Evolutionary conservation across 2,329 filamentous ascomycete species (phyloP).

Genomic region (Ceratocystis cubensis): DNA sequence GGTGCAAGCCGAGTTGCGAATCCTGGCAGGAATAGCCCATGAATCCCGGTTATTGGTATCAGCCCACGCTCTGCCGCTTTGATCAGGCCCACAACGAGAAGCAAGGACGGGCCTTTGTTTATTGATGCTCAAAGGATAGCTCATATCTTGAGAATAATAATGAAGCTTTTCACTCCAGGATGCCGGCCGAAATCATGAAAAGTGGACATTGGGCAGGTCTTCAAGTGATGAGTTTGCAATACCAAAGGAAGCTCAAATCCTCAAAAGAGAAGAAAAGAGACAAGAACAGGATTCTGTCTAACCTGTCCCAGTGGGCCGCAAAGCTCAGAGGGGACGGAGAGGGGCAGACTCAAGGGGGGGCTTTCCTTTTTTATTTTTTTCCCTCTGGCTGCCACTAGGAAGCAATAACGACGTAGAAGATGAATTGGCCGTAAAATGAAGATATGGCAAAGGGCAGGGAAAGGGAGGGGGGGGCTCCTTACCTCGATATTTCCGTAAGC

Average conservation of each 20-base stretch:
- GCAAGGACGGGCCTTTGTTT: not conserved
- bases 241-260: not conserved
- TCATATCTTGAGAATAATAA: not conserved
- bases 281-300: not conserved
- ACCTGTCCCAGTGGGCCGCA: not conserved
- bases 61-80: not conserved
- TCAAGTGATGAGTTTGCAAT: not conserved
- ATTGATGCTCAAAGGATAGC: not conserved
- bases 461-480: not conserved
- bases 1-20: not conserved
- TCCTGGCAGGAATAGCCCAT: not conserved
- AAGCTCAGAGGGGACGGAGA: not conserved
- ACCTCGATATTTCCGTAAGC: not conserved
- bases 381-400: not conserved
- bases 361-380: not conserved
- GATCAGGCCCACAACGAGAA: not conserved
- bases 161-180: not conserved
- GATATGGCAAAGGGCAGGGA: too few species aligned
- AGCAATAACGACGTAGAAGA: not conserved
- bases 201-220: not conserved
- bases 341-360: not conserved
- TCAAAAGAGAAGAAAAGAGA: not conserved
- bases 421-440: too few species aligned
- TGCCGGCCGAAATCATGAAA: not conserved
- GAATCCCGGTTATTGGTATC: slow-evolving; percentile 11